Evolutionary conservation across 345 rosid species (phyloP), one percentile per base, ranked within the genome.

Genomic region (Eucalyptus regnans): DNA sequence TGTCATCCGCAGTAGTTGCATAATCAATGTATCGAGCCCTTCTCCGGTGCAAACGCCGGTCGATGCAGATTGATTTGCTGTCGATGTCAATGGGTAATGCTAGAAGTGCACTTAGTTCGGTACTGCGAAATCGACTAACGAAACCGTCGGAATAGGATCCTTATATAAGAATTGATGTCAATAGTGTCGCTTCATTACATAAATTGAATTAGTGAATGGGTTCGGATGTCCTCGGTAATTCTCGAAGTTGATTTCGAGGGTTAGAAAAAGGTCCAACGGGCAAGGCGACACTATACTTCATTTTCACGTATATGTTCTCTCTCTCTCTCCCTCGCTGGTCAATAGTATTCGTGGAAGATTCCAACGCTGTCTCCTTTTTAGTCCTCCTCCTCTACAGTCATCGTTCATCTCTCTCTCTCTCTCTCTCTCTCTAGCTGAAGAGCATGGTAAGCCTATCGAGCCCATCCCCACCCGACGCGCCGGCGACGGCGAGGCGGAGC

Each of bases 1-100:
- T n/a, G 15, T n/a, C 17, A 64, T 64, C 18, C 3, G 10, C 1
- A 29, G 31, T 14, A 6, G 76, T n/a, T 0, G 9, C 37, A n/a
- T 64, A 29, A 64, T 64, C 20, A 64, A 13, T 5, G 4, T 3
- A 33, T 18, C 44, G 5, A 37, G 13, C 25, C 46, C 25, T 71
- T 37, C 27, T 18, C 2, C 2, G 1, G 46, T 18, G 46, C 14
- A 11, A 71, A 71, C 68, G 4, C 46, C 14, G 2, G 25, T 71
- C 20, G 1, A 64, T 7, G n/a, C 41, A 41, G 7, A 17, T 17
- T 31, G 7, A 17, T 33, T 17, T 16, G 43, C 4, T 33, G 23
- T 33, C 23, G 1, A 18, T 33, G 23, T 68, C 25, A 5, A 8
- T 33, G 43, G 6, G 5, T 31, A 33, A 9, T 68, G 80, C 2